Conservation (phyloP, 495 filamentous ascomycete species). For the Penicillium verhagenii region DNA sequence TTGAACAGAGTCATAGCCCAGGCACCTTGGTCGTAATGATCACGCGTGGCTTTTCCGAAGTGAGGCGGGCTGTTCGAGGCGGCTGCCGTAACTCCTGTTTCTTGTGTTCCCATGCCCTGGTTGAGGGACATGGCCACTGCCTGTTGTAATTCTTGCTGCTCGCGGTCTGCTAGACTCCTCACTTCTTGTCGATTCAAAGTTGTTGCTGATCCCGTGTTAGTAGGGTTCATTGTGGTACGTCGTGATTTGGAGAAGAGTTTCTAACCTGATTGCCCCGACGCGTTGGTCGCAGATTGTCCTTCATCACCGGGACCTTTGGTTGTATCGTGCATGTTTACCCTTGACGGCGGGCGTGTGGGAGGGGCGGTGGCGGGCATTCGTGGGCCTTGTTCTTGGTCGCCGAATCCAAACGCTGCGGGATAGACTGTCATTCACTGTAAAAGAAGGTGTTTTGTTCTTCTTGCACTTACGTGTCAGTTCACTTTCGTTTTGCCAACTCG, state of each 20-base stretch:
- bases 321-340: slow-evolving; percentile 50
- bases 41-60: slow-evolving; percentile 73
- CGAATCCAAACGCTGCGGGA: slow-evolving; percentile 55
- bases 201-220: slow-evolving; percentile 15
- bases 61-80: slow-evolving; percentile 32
- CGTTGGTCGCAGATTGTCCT: slow-evolving; percentile 3
- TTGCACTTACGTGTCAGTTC: slow-evolving; percentile 19
- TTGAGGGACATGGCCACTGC: slow-evolving; percentile 56
- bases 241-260: neutral
- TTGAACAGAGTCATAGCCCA: slow-evolving; percentile 75
- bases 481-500: slow-evolving; percentile 25
- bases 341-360: slow-evolving; percentile 69
- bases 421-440: neutral
- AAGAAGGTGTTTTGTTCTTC: no score
- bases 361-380: slow-evolving; percentile 47
- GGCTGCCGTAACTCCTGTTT: slow-evolving; percentile 53
- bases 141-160: slow-evolving; percentile 57
- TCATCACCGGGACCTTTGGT: slow-evolving; percentile 12
- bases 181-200: slow-evolving; percentile 44
- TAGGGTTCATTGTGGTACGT: neutral
- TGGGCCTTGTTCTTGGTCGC: slow-evolving; percentile 50
- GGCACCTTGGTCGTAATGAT: slow-evolving; percentile 64
- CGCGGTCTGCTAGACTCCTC: slow-evolving; percentile 48
- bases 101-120: slow-evolving; percentile 50
- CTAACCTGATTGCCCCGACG: slow-evolving; percentile 26